phyloP scores from a whole-genome alignment of 805 yeast species.

The Phaffomyces antillensis region DNA sequence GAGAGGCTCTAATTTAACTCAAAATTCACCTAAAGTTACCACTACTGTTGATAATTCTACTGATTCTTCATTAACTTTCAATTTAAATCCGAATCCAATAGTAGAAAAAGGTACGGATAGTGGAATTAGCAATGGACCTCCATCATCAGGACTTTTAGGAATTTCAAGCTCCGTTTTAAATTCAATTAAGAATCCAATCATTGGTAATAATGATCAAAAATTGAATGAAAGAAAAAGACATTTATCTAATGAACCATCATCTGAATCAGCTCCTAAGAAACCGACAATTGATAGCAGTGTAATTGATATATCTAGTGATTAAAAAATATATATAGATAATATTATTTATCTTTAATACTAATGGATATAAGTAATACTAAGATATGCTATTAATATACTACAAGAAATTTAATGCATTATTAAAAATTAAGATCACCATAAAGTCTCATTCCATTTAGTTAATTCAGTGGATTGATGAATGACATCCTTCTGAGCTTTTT shows the following conservation, averaged over 20 bases:
- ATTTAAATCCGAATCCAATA: no score
- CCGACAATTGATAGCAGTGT: background rate
- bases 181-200: background rate
- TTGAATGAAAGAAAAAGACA: background rate
- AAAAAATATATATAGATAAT: background rate
- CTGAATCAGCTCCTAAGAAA: background rate
- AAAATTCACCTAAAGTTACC: no score
- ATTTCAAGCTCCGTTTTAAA: background rate
- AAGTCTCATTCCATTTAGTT: constrained; percentile 32
- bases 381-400: background rate
- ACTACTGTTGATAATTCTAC: background rate
- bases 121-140: background rate
- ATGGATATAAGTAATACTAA: no score
- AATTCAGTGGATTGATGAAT: constrained; percentile 32
- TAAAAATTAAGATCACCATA: constrained; percentile 15
- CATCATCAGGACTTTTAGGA: background rate
- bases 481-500: constrained; percentile 35
- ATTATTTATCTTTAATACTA: no score
- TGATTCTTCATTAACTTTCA: background rate
- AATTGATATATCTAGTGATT: background rate
- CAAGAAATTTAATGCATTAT: background rate
- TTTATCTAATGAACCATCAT: no score
- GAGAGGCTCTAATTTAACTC: background rate
- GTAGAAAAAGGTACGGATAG: no score
- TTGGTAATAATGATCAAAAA: background rate